Conservation (phyloP, 176 grass and related monocot species). For the Oryza brachyantha region DNA sequence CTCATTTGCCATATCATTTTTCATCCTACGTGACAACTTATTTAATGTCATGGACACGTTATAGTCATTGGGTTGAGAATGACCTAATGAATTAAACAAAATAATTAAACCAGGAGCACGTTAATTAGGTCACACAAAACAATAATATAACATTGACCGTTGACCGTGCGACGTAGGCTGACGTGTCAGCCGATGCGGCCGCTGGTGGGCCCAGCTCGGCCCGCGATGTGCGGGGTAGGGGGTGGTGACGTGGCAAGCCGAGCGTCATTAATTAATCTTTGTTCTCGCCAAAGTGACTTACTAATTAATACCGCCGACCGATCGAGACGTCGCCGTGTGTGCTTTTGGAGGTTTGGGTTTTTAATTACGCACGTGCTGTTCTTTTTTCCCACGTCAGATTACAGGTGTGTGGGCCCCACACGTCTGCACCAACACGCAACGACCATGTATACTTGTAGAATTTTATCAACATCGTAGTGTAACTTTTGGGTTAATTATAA, state of each 20-base stretch:
- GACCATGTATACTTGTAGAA: no score
- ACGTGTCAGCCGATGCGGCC: background rate
- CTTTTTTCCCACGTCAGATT: background rate
- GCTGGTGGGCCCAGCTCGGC: background rate
- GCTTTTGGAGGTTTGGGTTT: background rate
- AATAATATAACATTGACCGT: background rate
- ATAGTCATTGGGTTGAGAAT: no score
- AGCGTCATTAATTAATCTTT: background rate
- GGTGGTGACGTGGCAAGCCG: constrained; percentile 1
- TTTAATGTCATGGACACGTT: no score
- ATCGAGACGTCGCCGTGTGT: background rate
- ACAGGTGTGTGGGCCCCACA: background rate
- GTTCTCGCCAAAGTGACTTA: background rate
- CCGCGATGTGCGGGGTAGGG: constrained; percentile 8
- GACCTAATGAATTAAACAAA: no score
- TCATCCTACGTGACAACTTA: no score
- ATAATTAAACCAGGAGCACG: background rate
- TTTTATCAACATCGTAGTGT: no score
- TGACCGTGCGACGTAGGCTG: background rate
- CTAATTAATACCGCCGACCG: no score
- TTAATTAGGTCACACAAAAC: no score
- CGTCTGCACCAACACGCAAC: background rate
- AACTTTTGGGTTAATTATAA: background rate
- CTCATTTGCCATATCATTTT: no score
- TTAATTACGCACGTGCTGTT: background rate